These are phyloP conservation scores for Scheffersomyces lignicola DNA, from an alignment of 1,139 yeast species.

Conservation along the genomic window DNA sequence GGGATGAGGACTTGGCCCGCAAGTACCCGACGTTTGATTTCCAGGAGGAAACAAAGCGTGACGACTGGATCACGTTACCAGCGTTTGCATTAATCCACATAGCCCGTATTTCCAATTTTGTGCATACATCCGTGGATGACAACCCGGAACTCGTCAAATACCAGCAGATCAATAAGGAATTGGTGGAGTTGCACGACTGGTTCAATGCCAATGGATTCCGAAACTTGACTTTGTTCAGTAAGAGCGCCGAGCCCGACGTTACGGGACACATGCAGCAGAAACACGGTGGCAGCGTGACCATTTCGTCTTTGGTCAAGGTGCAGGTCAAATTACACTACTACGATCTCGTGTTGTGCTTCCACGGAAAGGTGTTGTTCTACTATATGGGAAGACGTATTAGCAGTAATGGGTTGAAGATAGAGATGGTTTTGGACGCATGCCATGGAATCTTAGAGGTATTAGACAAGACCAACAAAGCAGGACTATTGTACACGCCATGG, in stretches of 20 bases:
- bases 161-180: slow-evolving; percentile 36
- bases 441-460: slow-evolving; percentile 36
- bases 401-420: slow-evolving; percentile 33
- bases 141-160: slow-evolving; percentile 29
- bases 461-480: slow-evolving; percentile 33
- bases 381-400: slow-evolving; percentile 34
- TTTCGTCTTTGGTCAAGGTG: slow-evolving; percentile 28
- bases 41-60: slow-evolving; percentile 31
- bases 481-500: slow-evolving; percentile 53
- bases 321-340: slow-evolving; percentile 45
- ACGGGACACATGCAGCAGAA: slow-evolving; percentile 8
- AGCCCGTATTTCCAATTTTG: slow-evolving; percentile 37
- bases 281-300: slow-evolving; percentile 5
- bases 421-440: slow-evolving; percentile 37
- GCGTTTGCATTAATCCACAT: slow-evolving; percentile 50
- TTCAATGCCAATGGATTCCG: slow-evolving; percentile 37
- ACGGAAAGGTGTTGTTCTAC: slow-evolving; percentile 37
- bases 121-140: slow-evolving; percentile 31
- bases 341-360: slow-evolving; percentile 38
- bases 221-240: slow-evolving; percentile 28
- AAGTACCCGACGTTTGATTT: slow-evolving; percentile 36
- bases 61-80: slow-evolving; percentile 56
- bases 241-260: slow-evolving; percentile 9
- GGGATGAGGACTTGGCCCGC: slow-evolving; percentile 34
- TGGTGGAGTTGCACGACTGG: slow-evolving; percentile 33